Evolutionary conservation across 306 rosid genomes (phyloP).

Genomic region (Rubus idaeus): DNA sequence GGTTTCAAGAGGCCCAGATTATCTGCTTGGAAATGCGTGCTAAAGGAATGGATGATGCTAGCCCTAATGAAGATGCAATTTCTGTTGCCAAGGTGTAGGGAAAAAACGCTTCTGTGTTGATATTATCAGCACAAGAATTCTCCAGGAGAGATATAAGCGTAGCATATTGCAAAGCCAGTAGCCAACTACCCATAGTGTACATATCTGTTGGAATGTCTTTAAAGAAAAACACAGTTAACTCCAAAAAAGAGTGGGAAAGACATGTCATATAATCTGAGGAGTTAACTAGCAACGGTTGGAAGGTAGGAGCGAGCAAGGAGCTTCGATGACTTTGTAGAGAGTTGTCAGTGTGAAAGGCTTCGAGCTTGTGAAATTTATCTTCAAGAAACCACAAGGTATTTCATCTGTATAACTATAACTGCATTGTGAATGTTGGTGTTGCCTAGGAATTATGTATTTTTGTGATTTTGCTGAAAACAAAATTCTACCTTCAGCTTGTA

Average conservation of each 20-base stretch:
- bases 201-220: background rate
- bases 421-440: background rate
- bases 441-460: too few species aligned
- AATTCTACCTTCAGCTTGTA: background rate
- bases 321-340: background rate
- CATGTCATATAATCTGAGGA: background rate
- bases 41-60: constrained; percentile 35
- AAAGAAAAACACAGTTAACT: background rate
- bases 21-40: constrained; percentile 52
- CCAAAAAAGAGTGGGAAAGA: background rate
- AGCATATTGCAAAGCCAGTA: background rate
- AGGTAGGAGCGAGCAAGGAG: background rate
- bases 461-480: background rate
- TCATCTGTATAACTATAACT: background rate
- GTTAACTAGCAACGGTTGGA: background rate
- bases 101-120: background rate
- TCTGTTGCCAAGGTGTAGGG: constrained; percentile 28
- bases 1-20: constrained; percentile 58
- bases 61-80: constrained; percentile 18
- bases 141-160: background rate
- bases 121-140: constrained; percentile 1
- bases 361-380: too few species aligned
- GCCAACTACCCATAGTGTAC: background rate
- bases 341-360: background rate
- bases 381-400: background rate